Evolutionary conservation across 345 rosid genomes (phyloP), one percentile per base, ranked within the genome.

Genomic region (Erodium maritimum): DNA sequence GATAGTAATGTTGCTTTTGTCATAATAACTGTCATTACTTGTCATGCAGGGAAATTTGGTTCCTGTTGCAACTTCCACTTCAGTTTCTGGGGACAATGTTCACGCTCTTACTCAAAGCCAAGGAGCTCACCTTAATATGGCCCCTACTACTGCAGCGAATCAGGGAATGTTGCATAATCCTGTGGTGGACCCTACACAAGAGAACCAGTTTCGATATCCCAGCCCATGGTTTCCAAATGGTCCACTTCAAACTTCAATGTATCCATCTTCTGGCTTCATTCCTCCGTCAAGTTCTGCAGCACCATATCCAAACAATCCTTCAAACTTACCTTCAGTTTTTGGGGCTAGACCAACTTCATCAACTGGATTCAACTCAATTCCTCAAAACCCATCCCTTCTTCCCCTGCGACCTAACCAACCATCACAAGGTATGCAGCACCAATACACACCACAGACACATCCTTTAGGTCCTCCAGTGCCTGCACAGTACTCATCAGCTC

Each of bases 41-140:
- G 66, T 60, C 57, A 9, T 75, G 78, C 29, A 89, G 99, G 96
- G 72, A 65, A 89, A 82, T 74, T 61, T 77, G 61, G 83, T 65
- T 62, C 61, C 78, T 63, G 65, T 59, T 73, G 63, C 68, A 11
- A 34, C 57, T 23, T 45, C 81, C 20, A 55, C 71, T 65, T 66
- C 67, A 0, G 65, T 46, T 60, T 65, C 82, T 17, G 84, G 74
- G 50, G 83, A 74, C 50, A 66, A 69, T 70, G 66, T 67, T 57
- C 61, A 62, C 56, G 65, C 25, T 67, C 66, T 34, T 57, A 63
- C 68, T 57, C 82, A 79, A 66, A 72, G 42, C 51, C 65, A 60
- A 52, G 58, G 73, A 46, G 57, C 75, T 59, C 54, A 64, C 45
- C 69, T 73, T 20, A 54, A n/a, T 58, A 17, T 57, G 59, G 56